Evolutionary conservation across 2,329 filamentous ascomycete genomes (phyloP).

Genomic region (Dothistroma pini): DNA sequence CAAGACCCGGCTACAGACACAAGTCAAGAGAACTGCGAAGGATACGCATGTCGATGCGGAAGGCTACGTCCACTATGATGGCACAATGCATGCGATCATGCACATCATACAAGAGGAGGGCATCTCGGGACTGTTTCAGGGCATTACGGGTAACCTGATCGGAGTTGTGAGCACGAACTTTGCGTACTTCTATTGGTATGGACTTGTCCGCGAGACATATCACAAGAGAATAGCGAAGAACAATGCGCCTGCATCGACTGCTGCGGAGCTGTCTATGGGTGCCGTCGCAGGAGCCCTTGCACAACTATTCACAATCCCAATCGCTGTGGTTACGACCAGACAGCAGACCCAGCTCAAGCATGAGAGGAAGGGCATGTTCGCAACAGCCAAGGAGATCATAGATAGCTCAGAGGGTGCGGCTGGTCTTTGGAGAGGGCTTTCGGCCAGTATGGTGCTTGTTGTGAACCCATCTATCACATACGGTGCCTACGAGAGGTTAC

Average conservation of each 20-base stretch:
- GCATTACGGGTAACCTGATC: conserved; percentile 79
- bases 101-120: conserved; percentile 83
- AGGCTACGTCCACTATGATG: conserved; percentile 71
- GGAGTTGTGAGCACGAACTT: conserved; percentile 98
- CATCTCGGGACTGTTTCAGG: conserved; percentile 76
- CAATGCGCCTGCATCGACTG: conserved; percentile 64
- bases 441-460: conserved; percentile 91
- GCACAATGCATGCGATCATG: conserved; percentile 80
- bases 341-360: conserved; percentile 87
- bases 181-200: conserved; percentile 99
- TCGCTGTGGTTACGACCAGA: conserved; percentile 90
- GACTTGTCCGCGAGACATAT: conserved; percentile 78
- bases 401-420: conserved; percentile 83
- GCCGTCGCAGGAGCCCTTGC: conserved; percentile 86
- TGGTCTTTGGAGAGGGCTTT: conserved; percentile 91
- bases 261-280: conserved; percentile 77
- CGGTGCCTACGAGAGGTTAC: conserved; percentile 87
- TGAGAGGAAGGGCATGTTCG: conserved; percentile 80
- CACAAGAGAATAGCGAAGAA: conserved; percentile 45
- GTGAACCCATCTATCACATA: conserved; percentile 98
- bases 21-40: conserved; percentile 62
- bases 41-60: conserved; percentile 37
- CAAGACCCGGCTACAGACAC: conserved; percentile 93
- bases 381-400: conserved; percentile 84
- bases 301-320: conserved; percentile 93